Conservation (phyloP, 2,329 filamentous ascomycete species). For the Colletotrichum shisoi region DNA sequence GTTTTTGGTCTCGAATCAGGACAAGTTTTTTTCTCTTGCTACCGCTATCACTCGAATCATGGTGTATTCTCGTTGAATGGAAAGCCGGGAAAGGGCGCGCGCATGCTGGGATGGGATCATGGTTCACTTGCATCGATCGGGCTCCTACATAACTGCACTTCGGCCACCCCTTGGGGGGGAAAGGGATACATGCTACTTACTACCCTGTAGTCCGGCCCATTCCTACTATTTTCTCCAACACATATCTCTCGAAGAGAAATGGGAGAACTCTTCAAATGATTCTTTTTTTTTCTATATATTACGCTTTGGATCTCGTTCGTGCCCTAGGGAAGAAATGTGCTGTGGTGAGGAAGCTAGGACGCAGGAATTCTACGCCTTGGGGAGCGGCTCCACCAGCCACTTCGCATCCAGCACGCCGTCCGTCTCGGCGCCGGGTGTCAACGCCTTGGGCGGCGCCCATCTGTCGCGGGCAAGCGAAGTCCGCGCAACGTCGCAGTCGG, state of each 20-base stretch:
- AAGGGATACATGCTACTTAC: neutral
- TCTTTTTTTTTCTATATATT: slow-evolving; percentile 10
- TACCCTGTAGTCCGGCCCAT: neutral
- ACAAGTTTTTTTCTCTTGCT: neutral
- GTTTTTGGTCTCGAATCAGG: slow-evolving; percentile 39
- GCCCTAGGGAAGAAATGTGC: neutral
- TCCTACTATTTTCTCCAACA: neutral
- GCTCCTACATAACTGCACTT: slow-evolving; percentile 17
- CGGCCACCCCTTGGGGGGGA: slow-evolving; percentile 9
- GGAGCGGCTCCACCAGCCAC: slow-evolving; percentile 51
- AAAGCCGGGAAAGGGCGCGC: slow-evolving; percentile 24
- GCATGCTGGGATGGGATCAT: slow-evolving; percentile 5
- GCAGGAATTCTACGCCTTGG: neutral
- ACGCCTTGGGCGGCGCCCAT: slow-evolving; percentile 60
- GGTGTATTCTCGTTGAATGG: slow-evolving; percentile 12
- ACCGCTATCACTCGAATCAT: slow-evolving; percentile 11
- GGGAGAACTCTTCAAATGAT: slow-evolving; percentile 2
- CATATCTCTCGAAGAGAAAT: slow-evolving; percentile 2
- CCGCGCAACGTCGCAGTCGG: slow-evolving; percentile 84
- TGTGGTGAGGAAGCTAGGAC: slow-evolving; percentile 3
- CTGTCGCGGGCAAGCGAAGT: slow-evolving; percentile 72
- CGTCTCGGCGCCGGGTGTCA: slow-evolving; percentile 40
- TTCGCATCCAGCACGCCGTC: slow-evolving; percentile 49
- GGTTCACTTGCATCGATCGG: slow-evolving; percentile 13
- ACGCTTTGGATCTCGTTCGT: slow-evolving; percentile 26